Evolutionary conservation across 371 early-diverging fungal species (phyloP), one percentile per base, ranked within the genome.

Genomic region (Aphelidium insulamus): DNA sequence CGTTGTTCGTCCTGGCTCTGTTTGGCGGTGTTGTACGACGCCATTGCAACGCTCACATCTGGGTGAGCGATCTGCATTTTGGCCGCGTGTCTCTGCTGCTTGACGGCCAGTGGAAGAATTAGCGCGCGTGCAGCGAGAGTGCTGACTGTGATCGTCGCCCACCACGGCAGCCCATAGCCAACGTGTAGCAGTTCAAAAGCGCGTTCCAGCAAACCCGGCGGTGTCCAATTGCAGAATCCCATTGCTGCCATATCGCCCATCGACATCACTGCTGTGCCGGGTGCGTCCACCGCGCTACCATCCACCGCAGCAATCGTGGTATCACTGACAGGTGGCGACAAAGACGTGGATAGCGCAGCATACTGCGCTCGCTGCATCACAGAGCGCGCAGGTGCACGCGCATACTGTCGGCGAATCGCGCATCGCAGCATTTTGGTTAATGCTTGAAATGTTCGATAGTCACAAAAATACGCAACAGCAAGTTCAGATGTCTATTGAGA

Each of bases 111-210:
- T 0, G 91, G 91, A 26, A 83, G 49, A 24, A 84, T 38, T 1
- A 64, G 56, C 0, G 68, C 32, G 37, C 91, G 81, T 6, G 81
- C 58, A 4, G 59, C 34, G 7, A 88, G 26, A 0, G 85, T 86
- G 0, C 72, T 53, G 2, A 50, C 52, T 2, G 64, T 65, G 35
- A 94, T 87, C 5, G 86, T 70, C 0, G 60, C 82, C 77, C 78
- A 88, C 94, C 94, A 92, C 7, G 91, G 88, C 33, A 94, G 41
- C 1, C 85, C 88, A 7, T 72, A 68, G 25, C 58, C 53, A 5
- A 88, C 74, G 45, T 85, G 69, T 24, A 80, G 48, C 15, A 59
- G 60, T 49, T 94, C 94, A 33, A 88, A 40, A 16, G 69, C 40
- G 1, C 59, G 57, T 48, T 90, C 74, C 26, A 74, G 41, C 20